These are phyloP conservation scores for Lagenaria siceraria DNA, from an alignment of 306 rosid species.

Conservation along the genomic window DNA sequence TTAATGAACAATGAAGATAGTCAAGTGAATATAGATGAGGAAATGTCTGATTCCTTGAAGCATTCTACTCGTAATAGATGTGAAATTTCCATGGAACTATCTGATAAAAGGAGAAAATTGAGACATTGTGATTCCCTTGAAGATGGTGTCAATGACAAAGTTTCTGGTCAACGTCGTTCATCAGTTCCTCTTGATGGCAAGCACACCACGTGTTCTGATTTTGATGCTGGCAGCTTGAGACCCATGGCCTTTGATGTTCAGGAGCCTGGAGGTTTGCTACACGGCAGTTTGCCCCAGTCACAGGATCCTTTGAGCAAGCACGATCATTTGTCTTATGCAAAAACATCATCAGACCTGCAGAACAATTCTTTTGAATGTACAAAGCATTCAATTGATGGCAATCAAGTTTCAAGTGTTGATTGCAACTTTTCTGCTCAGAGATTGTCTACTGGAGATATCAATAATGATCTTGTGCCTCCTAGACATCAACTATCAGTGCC, in stretches of 20 bases:
- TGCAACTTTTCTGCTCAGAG: conserved; percentile 42
- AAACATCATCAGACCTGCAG: conserved; percentile 38
- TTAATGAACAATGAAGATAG: conserved; percentile 27
- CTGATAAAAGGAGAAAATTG: conserved; percentile 28
- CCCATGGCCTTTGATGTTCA: conserved; percentile 33
- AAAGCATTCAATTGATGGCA: conserved; percentile 32
- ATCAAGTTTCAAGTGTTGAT: conserved; percentile 36
- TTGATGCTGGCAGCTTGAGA: conserved; percentile 44
- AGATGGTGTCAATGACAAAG: conserved; percentile 29
- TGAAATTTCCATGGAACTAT: conserved; percentile 43
- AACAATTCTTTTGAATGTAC: conserved; percentile 58
- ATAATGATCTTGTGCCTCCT: conserved; percentile 47
- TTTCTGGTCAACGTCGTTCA: conserved; percentile 31
- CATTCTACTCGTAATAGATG: conserved; percentile 28
- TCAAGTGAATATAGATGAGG: conserved; percentile 53
- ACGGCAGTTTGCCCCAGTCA: conserved; percentile 39
- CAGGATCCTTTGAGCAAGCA: conserved; percentile 47
- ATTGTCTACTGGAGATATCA: conserved; percentile 46
- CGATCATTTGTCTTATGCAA: conserved; percentile 45
- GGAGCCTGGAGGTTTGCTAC: conserved; percentile 41
- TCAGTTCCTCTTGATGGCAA: conserved; percentile 28
- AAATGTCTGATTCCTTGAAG: conserved; percentile 36
- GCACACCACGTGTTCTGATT: conserved; percentile 29
- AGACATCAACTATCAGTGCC: conserved; percentile 39
- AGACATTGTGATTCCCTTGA: conserved; percentile 23